Evolutionary conservation across 495 filamentous ascomycete species (phyloP), one percentile per base, ranked within the genome.

Genomic region (Annulohypoxylon stygium): DNA sequence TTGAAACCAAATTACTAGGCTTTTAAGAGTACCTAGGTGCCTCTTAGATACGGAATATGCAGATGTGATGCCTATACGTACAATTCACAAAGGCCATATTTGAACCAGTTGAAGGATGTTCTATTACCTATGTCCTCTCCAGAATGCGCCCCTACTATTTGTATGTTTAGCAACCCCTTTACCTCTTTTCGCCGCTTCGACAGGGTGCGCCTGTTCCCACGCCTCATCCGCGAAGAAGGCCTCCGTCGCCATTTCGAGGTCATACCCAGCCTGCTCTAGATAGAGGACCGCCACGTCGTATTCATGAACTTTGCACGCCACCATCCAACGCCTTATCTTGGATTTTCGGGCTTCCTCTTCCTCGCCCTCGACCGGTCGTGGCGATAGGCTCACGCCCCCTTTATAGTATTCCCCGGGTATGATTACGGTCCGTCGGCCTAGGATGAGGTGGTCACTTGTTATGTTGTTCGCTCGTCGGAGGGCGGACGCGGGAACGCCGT

Each of bases 251-350:
- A 75, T 72, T 14, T 87, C 86, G 16, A 93, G 81, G 51, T 93
- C 85, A 79, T 91, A 93, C 14, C 86, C 84, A 14, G 84, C 83
- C 74, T 90, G 89, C 62, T 91, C 81, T 30, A 94, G 79, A 74
- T 95, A 95, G 30, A 93, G 75, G 10, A 92, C 69, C 7, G 92
- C 92, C 18, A 92, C 82, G 74, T 93, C 89, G 65, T 93, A 93
- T 82, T 94, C 91, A 25, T 87, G 75, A 25, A 90, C 90, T 74
- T 93, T 93, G 77, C 87, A 90, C 1, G 83, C 83, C 12, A 92
- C 86, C 91, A 92, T 92, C 84, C 85, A 94, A 61, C 88, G 83
- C 45, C 92, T 85, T 37, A 93, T 84, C 73, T 89, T 90, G 11
- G 81, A 81, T 78, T 91, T 92, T 43, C 88, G 85, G 26, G 83